Evolutionary conservation across 768 basidiomycete genomes (phyloP).

Genomic region (Amanita rimosa): DNA sequence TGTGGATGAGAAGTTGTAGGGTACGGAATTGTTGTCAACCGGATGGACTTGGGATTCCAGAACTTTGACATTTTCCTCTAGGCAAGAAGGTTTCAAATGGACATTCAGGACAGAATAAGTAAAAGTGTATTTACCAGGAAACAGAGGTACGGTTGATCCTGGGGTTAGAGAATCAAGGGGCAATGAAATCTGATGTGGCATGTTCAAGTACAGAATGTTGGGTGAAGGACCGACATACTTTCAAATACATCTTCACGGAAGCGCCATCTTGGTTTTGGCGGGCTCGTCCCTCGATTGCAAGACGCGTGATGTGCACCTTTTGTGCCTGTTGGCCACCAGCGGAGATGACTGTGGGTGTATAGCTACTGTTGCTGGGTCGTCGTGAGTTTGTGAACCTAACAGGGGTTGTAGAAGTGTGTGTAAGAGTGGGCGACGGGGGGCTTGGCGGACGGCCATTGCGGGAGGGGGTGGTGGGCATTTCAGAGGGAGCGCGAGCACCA

Average conservation of each 20-base stretch:
- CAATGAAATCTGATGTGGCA: constrained; percentile 39
- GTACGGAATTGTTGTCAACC: constrained; percentile 55
- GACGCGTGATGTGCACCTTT: constrained; percentile 57
- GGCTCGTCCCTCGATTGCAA: constrained; percentile 66
- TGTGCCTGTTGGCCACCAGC: constrained; percentile 25
- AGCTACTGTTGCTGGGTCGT: constrained; percentile 21
- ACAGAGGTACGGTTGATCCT: constrained; percentile 60
- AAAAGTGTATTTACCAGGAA: constrained; percentile 48
- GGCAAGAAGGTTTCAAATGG: not conserved
- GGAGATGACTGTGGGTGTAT: constrained; percentile 36
- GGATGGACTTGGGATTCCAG: constrained; percentile 68
- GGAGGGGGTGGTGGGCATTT: not conserved
- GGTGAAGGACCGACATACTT: constrained; percentile 32
- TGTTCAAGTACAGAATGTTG: not conserved
- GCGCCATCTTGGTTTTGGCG: constrained; percentile 56
- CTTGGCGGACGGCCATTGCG: constrained; percentile 3
- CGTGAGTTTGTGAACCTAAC: constrained; percentile 12
- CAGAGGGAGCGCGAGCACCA: not conserved
- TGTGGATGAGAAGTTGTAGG: constrained; percentile 64
- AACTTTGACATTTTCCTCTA: constrained; percentile 76
- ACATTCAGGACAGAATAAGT: not conserved
- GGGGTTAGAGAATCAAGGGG: constrained; percentile 56
- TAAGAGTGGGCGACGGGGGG: not conserved
- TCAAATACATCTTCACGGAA: constrained; percentile 65
- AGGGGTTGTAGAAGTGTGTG: constrained; percentile 5